Evolutionary conservation across 306 rosid genomes (phyloP), one percentile per base, ranked within the genome.

Genomic region (Dalbergia cultrata): DNA sequence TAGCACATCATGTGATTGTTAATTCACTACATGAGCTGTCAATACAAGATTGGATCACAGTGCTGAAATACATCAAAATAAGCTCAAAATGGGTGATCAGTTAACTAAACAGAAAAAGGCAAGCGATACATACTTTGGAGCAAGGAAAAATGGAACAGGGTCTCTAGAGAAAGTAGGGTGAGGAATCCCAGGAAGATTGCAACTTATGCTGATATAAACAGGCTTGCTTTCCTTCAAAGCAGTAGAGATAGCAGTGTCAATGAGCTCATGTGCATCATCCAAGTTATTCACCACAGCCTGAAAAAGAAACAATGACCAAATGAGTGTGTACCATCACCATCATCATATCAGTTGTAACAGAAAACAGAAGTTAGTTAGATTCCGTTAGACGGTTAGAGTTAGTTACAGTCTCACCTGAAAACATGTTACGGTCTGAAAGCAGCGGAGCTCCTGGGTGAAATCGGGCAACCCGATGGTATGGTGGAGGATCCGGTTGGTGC

Each of bases 141-240:
- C 79, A 60, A 90, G 88, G 43, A 45, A 90, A 90, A 94, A 94
- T 6, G 97, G 96, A 31, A 94, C 94, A 0, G 97, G 98, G n/a
- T 94, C 96, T 74, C 90, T 83, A 44, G 83, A 82, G 82, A 94
- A 94, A 81, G 98, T 88, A 12, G 97, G 91, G 74, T 92, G 93
- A 57, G 87, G 85, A 77, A 90, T 84, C 75, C 85, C 92, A 49
- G 96, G 80, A 79, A 94, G 82, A 74, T 92, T 94, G 74, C 96
- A 92, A 72, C 98, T 37, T 64, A 94, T 85, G 82, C 96, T 94
- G 39, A 94, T 89, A 58, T 94, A 94, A 66, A 81, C 94, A 17
- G 98, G 98, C 72, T 94, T 92, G 88, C 98, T 90, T 84, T 94
- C 97, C 81, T 94, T 89, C 88, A 94, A 81, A 22, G 96, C 96